Conservation (phyloP, 2,329 filamentous ascomycete species). For the Sporothrix variecibatus region DNA sequence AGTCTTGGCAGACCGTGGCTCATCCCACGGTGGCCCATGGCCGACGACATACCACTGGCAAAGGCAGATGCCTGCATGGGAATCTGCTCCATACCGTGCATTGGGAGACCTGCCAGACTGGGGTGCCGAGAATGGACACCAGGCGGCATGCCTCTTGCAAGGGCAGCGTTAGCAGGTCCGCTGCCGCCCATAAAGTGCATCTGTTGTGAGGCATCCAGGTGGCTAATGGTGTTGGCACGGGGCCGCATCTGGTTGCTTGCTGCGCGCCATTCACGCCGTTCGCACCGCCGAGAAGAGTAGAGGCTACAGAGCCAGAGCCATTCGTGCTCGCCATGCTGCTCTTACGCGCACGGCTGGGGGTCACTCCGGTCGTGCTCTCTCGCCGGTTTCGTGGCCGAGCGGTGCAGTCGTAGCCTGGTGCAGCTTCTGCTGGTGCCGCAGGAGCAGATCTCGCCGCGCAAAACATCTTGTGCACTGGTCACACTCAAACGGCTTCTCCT, state of each 20-base stretch:
- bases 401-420: constrained; percentile 87
- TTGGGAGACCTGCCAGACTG: constrained; percentile 69
- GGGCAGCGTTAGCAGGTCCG: constrained; percentile 59
- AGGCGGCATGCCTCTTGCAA: constrained; percentile 50
- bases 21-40: constrained; percentile 66
- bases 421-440: constrained; percentile 97
- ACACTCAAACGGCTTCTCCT: constrained; percentile 98
- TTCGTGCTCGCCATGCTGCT: constrained; percentile 74
- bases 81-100: constrained; percentile 56
- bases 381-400: constrained; percentile 83
- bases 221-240: constrained; percentile 92
- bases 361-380: constrained; percentile 79
- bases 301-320: constrained; percentile 46
- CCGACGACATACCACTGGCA: constrained; percentile 68
- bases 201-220: constrained; percentile 69
- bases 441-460: constrained; percentile 83
- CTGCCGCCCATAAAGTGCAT: constrained; percentile 63
- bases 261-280: constrained; percentile 38
- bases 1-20: constrained; percentile 75
- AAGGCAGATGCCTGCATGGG: constrained; percentile 49
- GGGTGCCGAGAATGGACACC: constrained; percentile 68
- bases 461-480: constrained; percentile 94
- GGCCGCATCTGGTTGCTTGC: constrained; percentile 70
- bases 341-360: constrained; percentile 78
- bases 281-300: not conserved